Base-by-base conservation (phyloP, 2,329 filamentous ascomycete species). In the Madurella mycetomatis region DNA sequence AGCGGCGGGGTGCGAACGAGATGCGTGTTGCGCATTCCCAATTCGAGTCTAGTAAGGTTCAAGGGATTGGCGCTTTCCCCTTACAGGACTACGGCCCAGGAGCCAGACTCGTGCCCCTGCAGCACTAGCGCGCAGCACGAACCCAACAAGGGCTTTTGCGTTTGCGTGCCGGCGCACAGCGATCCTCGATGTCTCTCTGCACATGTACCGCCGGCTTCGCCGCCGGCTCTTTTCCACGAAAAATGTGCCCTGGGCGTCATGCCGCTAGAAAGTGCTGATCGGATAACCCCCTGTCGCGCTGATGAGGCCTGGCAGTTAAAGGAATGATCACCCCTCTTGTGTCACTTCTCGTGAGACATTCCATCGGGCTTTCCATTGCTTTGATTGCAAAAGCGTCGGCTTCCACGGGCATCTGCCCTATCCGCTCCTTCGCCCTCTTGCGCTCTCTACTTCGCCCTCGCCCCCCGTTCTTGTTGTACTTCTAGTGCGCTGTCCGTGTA, bases 231-330 rank as follows among this genome's bases (percentile, higher is more conserved):
- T 37, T 41, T 49, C 40, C 48, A 44, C 45, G 49, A 47, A 53
- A 56, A 43, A 34, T 42, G 45, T 31, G 44, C 54, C 17, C 43
- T 51, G 55, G 47, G 53, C 49, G 47, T 52, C 51, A 59, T 57
- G 54, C 54, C 54, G 54, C 54, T 50, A 57, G 53, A 53, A 44
- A 42, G 44, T 41, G 51, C 53, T 45, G 50, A 34, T 40, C 52
- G 4, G 39, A 30, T 45, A 15, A 15, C 34, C 34, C 25, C 46
- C n/a, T 39, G 46, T 18, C 34, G 34, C 7, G 25, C 25, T 25
- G 25, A 25, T 25, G 25, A 7, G 25, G 4, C 4, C 34, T 37
- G 34, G 34, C 34, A 37, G 34, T 37, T 37, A 37, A 37, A 37
- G 34, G 34, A 37, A 12, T 37, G 34, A 15, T 37, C 34, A 11